Percentiles rank a stretch among this genome's conserved stretches.
Conservation (phyloP, 306 rosid genomes). For the Mucuna pruriens region DNA sequence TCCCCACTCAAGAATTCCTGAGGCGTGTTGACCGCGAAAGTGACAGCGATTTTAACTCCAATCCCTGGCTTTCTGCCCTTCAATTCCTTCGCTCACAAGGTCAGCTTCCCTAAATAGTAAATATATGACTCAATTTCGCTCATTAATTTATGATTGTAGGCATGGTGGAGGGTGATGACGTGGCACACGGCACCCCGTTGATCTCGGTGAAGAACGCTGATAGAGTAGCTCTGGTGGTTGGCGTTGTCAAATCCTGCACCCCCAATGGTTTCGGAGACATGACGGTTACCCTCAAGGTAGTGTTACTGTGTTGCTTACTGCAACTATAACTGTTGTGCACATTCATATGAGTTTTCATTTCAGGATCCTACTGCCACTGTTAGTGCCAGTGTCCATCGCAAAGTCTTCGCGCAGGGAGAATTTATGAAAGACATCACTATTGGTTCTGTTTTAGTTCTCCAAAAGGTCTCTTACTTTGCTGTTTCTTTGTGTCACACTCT, state of each 20-base stretch:
- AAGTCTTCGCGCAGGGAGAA: slow-evolving; percentile 54
- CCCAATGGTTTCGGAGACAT: slow-evolving; percentile 80
- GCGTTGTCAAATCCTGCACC: slow-evolving; percentile 68
- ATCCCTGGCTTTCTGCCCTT: slow-evolving; percentile 68
- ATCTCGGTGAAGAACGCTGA: slow-evolving; percentile 53
- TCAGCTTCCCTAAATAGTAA: background rate
- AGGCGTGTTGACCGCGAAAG: slow-evolving; percentile 54
- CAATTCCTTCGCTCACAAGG: slow-evolving; percentile 52
- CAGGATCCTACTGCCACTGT: slow-evolving; percentile 82
- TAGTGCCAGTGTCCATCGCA: slow-evolving; percentile 70
- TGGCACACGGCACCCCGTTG: slow-evolving; percentile 45
- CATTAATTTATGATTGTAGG: background rate
- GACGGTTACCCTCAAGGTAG: slow-evolving; percentile 72
- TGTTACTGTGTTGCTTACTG: background rate
- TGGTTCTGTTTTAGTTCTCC: slow-evolving; percentile 75
- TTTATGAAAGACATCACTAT: slow-evolving; percentile 59
- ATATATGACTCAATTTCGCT: background rate
- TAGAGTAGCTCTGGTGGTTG: slow-evolving; percentile 54
- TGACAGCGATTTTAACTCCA: slow-evolving; percentile 45
- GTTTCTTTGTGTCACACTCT: background rate
- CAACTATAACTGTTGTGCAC: no score
- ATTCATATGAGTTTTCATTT: slow-evolving; percentile 15
- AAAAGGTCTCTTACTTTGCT: slow-evolving; percentile 50
- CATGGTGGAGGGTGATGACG: slow-evolving; percentile 16
- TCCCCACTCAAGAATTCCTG: slow-evolving; percentile 78